These are phyloP conservation scores for Ramicandelaber brevisporus DNA, from an alignment of 192 early-diverging fungal genomes.

Conservation along the genomic window DNA sequence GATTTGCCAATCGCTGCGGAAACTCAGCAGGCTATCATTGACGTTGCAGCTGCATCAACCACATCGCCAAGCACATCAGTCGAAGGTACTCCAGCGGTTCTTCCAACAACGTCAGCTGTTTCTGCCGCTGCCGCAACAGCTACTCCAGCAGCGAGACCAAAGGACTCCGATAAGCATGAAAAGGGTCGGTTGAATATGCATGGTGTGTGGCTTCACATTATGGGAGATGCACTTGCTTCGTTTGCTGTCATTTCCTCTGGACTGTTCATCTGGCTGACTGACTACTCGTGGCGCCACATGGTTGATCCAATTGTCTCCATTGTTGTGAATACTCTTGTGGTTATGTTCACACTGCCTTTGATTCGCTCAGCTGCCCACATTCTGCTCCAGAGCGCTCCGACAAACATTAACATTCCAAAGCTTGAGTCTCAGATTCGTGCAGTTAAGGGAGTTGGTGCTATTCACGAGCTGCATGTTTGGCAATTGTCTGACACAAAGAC, in stretches of 20 bases:
- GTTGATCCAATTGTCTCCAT: slow-evolving; percentile 59
- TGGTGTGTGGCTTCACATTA: slow-evolving; percentile 68
- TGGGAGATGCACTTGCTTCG: slow-evolving; percentile 76
- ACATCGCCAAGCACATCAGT: no score
- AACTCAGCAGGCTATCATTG: no score
- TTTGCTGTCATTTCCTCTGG: slow-evolving; percentile 65
- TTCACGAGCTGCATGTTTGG: slow-evolving; percentile 90
- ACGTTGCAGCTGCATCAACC: no score
- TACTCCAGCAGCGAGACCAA: no score
- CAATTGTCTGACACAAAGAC: slow-evolving; percentile 61
- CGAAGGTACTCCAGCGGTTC: no score
- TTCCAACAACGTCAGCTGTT: no score
- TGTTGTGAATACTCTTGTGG: slow-evolving; percentile 21
- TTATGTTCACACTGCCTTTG: slow-evolving; percentile 24
- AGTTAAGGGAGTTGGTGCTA: slow-evolving; percentile 32
- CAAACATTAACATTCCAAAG: slow-evolving; percentile 27
- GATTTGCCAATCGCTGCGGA: no score
- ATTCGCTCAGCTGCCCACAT: slow-evolving; percentile 46
- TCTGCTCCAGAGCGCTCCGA: slow-evolving; percentile 59
- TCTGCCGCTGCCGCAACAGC: no score
- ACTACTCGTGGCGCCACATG: slow-evolving; percentile 46
- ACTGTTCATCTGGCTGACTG: slow-evolving; percentile 42
- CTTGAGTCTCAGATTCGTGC: slow-evolving; percentile 32
- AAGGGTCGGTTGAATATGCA: slow-evolving; percentile 36
- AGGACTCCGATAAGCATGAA: no score